Conservation (phyloP, 164 flowering plant species). For the Litsea cubeba region DNA sequence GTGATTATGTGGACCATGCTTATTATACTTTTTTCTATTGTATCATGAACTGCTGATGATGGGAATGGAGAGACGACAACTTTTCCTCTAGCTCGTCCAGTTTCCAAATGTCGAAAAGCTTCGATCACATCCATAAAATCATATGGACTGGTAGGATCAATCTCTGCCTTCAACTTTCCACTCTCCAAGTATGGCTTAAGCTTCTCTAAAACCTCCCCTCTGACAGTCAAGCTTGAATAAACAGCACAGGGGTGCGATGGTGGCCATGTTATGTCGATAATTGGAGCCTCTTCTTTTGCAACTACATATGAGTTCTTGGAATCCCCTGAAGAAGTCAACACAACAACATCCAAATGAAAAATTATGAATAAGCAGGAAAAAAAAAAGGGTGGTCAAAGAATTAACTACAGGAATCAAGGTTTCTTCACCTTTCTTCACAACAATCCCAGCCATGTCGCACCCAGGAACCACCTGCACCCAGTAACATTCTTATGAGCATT, state of each 20-base stretch:
- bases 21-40: too few relatives aligned
- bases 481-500: too few relatives aligned
- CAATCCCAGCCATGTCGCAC: conserved; percentile 42
- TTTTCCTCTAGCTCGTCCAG: conserved; percentile 47
- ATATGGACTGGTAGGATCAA: conserved; percentile 37
- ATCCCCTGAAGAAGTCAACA: conserved; percentile 27
- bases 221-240: conserved; percentile 35
- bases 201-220: conserved; percentile 33
- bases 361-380: background rate
- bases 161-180: conserved; percentile 33
- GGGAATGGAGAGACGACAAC: conserved; percentile 34
- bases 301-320: conserved; percentile 28
- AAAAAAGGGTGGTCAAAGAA: background rate
- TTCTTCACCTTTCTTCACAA: conserved; percentile 24
- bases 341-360: background rate
- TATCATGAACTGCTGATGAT: background rate
- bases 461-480: conserved; percentile 33
- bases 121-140: conserved; percentile 23
- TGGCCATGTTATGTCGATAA: conserved; percentile 45
- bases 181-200: conserved; percentile 33
- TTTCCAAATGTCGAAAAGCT: conserved; percentile 41
- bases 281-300: conserved; percentile 31
- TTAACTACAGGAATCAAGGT: background rate
- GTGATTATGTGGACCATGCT: too few relatives aligned
- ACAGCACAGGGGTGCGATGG: conserved; percentile 38